Percentiles rank a stretch among this genome's conserved stretches.
These are phyloP conservation scores for Arthrinium phaeospermum DNA, from an alignment of 2,329 filamentous ascomycete genomes.

Conservation along the genomic window DNA sequence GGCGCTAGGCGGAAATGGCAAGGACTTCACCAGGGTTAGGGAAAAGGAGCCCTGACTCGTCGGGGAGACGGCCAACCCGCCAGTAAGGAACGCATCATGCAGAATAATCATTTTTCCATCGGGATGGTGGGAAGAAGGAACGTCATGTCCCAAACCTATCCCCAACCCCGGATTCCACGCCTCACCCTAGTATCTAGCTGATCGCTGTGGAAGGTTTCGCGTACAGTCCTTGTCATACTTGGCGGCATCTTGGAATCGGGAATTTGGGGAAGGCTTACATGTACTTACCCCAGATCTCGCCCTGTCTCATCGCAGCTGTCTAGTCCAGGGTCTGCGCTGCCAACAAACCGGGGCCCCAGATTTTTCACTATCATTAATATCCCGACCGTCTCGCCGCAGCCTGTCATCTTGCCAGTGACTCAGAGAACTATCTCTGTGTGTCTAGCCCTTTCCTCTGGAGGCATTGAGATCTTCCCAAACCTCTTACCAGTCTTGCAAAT, in stretches of 20 bases:
- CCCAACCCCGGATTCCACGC: conserved; percentile 7
- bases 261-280: no score
- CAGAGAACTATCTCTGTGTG: not conserved
- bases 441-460: not conserved
- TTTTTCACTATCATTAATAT: not conserved
- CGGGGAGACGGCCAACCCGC: not conserved
- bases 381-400: not conserved
- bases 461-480: not conserved
- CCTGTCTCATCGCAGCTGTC: not conserved
- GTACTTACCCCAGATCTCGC: conserved; percentile 15
- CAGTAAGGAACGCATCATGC: conserved; percentile 1
- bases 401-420: not conserved
- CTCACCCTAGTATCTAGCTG: not conserved
- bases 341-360: conserved; percentile 12
- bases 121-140: not conserved
- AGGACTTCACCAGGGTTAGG: not conserved
- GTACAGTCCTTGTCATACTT: not conserved
- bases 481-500: not conserved
- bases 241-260: no score
- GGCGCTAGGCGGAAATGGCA: not conserved
- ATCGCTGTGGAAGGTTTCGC: not conserved
- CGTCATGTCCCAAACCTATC: not conserved
- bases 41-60: conserved; percentile 1
- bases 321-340: not conserved
- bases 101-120: conserved; percentile 9